A percentile compares a stretch with the other conserved stretches of the same genome.
Evolutionary conservation across 2,329 filamentous ascomycete genomes (phyloP).

Genomic region (Sclerotinia minor): DNA sequence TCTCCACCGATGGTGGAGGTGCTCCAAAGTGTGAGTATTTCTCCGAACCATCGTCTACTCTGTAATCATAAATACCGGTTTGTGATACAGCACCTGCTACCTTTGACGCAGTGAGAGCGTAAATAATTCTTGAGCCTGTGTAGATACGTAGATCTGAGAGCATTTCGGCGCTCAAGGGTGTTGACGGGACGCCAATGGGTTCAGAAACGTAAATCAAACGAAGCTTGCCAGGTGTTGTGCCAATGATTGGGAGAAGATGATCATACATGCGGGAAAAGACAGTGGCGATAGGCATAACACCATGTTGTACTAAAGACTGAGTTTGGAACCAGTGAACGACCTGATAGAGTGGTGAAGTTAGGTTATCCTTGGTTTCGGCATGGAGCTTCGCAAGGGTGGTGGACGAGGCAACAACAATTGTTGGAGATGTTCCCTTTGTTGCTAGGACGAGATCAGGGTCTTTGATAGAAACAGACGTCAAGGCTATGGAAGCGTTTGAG

Average conservation of each 20-base stretch:
- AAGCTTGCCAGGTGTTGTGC: conserved; percentile 67
- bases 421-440: conserved; percentile 74
- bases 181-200: conserved; percentile 60
- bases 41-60: conserved; percentile 49
- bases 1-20: conserved; percentile 76
- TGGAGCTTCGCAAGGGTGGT: conserved; percentile 70
- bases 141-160: conserved; percentile 82
- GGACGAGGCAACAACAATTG: conserved; percentile 76
- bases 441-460: conserved; percentile 71
- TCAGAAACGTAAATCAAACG: conserved; percentile 81
- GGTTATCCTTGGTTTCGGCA: conserved; percentile 57
- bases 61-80: conserved; percentile 85
- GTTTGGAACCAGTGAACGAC: conserved; percentile 71
- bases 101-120: conserved; percentile 76
- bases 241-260: conserved; percentile 58
- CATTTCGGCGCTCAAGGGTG: conserved; percentile 65
- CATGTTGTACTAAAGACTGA: conserved; percentile 65
- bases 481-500: conserved; percentile 78
- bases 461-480: conserved; percentile 82
- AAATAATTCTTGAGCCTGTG: conserved; percentile 76
- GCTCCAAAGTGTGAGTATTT: conserved; percentile 72
- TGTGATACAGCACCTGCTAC: conserved; percentile 91
- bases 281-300: conserved; percentile 69
- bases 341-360: conserved; percentile 64
- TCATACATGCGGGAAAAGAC: conserved; percentile 63